Conservation (phyloP, 2,329 filamentous ascomycete species). For the Stromatinia cepivora region DNA sequence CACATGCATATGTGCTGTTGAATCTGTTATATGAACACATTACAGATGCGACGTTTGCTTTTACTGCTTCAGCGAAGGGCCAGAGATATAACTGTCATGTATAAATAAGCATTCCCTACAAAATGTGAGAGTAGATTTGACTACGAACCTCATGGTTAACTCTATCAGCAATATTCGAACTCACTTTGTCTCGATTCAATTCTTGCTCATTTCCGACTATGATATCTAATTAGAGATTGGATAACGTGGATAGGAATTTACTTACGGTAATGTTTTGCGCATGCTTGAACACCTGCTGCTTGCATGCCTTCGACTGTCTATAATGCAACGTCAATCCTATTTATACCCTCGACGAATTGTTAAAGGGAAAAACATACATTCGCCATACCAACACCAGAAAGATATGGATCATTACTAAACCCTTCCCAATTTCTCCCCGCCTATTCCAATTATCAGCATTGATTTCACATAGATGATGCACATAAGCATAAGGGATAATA, state of each 20-base stretch:
- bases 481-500: not conserved
- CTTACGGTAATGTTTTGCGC: conserved; percentile 56
- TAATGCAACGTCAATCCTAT: not conserved
- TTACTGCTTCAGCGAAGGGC: conserved; percentile 68
- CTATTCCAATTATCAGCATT: conserved; percentile 47
- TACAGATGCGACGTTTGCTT: conserved; percentile 62
- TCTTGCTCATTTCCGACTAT: conserved; percentile 69
- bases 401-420: conserved; percentile 76
- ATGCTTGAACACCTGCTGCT: conserved; percentile 51
- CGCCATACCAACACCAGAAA: conserved; percentile 62
- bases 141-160: conserved; percentile 68
- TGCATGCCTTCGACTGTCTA: conserved; percentile 62
- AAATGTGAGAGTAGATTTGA: conserved; percentile 43
- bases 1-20: conserved; percentile 67
- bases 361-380: conserved; percentile 40
- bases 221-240: conserved; percentile 28
- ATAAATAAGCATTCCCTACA: not conserved
- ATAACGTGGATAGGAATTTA: conserved; percentile 33
- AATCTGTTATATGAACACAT: conserved; percentile 77
- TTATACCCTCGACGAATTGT: not conserved
- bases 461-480: not conserved
- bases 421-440: conserved; percentile 84
- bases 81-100: conserved; percentile 36
- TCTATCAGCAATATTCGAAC: conserved; percentile 61
- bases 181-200: conserved; percentile 54